phyloP scores from a whole-genome alignment of 1,139 yeast genomes.

The Yamadazyma triangularis region DNA sequence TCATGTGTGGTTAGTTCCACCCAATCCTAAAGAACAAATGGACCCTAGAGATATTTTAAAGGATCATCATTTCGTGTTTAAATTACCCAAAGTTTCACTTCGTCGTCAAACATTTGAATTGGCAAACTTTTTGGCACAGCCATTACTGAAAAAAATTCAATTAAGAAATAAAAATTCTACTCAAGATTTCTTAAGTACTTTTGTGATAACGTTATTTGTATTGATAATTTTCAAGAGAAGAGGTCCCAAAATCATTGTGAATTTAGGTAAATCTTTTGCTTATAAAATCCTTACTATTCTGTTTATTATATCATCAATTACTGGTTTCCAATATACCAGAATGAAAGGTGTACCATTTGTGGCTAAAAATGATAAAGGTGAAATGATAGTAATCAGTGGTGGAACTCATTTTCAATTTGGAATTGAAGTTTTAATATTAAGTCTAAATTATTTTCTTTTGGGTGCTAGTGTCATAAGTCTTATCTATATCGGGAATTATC shows the following conservation, averaged over 20 bases:
- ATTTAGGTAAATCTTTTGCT: slow-evolving; percentile 26
- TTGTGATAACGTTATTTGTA: slow-evolving; percentile 38
- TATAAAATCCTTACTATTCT: slow-evolving; percentile 36
- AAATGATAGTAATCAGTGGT: slow-evolving; percentile 54
- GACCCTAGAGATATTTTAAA: slow-evolving; percentile 23
- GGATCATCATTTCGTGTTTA: slow-evolving; percentile 29
- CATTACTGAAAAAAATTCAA: slow-evolving; percentile 37
- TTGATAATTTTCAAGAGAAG: slow-evolving; percentile 49
- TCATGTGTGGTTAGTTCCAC: slow-evolving; percentile 62
- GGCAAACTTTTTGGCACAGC: slow-evolving; percentile 48
- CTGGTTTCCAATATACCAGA: slow-evolving; percentile 63
- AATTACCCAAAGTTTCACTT: slow-evolving; percentile 21
- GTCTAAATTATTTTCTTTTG: slow-evolving; percentile 43
- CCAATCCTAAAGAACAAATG: slow-evolving; percentile 22
- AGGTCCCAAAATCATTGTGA: slow-evolving; percentile 34
- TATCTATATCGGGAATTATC: slow-evolving; percentile 31
- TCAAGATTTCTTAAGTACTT: slow-evolving; percentile 41
- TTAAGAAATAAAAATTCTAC: slow-evolving; percentile 40
- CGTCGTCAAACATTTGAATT: slow-evolving; percentile 39
- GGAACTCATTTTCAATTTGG: slow-evolving; percentile 69
- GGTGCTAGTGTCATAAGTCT: slow-evolving; percentile 36
- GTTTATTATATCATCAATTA: slow-evolving; percentile 39
- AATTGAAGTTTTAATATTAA: slow-evolving; percentile 52
- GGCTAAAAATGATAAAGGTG: slow-evolving; percentile 45
- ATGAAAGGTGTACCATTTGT: slow-evolving; percentile 60